Evolutionary conservation across 2,329 filamentous ascomycete genomes (phyloP).

Genomic region (Colletotrichum siamense): DNA sequence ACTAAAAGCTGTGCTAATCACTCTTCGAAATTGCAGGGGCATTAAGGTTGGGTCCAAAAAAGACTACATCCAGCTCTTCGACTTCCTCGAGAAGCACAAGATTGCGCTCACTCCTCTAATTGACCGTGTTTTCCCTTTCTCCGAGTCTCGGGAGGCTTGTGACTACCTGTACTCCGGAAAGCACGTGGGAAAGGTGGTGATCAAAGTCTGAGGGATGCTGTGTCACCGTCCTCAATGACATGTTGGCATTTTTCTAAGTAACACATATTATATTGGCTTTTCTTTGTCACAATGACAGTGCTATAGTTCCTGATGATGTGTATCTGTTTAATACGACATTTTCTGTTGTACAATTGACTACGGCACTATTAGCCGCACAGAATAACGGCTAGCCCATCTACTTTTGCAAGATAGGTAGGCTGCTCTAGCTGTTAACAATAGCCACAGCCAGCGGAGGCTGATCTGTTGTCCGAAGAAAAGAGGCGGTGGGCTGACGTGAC

Average conservation of each 20-base stretch:
- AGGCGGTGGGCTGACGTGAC: neutral
- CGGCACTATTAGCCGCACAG: neutral
- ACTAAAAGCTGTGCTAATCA: neutral
- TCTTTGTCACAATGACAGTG: neutral
- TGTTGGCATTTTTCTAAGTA: neutral
- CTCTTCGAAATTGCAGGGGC: neutral
- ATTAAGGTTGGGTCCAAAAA: neutral
- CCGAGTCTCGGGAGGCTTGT: neutral
- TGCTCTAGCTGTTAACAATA: neutral
- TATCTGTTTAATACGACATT: neutral
- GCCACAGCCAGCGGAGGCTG: neutral
- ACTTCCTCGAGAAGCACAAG: neutral
- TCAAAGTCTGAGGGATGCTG: neutral
- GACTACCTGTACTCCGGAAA: conserved; percentile 5
- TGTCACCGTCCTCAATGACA: neutral
- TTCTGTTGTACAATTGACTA: neutral
- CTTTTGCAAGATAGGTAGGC: neutral
- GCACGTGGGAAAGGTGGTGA: conserved; percentile 4
- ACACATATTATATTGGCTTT: neutral
- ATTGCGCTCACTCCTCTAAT: neutral
- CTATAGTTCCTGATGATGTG: neutral
- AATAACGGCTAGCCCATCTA: neutral
- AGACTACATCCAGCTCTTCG: neutral
- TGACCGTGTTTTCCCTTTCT: neutral
- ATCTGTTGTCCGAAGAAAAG: neutral